Evolutionary conservation across 257 asterid genomes (phyloP).

Genomic region (Anisodus tanguticus): DNA sequence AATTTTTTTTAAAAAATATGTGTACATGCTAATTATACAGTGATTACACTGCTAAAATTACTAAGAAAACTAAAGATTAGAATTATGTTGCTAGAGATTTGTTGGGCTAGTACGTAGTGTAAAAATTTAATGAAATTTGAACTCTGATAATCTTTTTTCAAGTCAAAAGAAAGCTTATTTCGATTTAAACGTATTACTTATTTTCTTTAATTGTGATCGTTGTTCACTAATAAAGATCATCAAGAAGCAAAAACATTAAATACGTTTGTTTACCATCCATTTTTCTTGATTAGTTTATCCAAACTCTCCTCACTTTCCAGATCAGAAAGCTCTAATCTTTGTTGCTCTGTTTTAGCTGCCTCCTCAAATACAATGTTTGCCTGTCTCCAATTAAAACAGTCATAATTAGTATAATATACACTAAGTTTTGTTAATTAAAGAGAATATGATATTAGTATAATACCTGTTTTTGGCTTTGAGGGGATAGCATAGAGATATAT

Average conservation of each 20-base stretch:
- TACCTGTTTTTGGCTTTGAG: conserved; percentile 51
- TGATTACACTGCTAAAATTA: no score
- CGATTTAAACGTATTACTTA: no score
- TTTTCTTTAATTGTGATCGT: no score
- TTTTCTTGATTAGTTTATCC: conserved; percentile 55
- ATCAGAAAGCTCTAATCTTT: conserved; percentile 23
- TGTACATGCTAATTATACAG: no score
- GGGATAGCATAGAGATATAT: conserved; percentile 63
- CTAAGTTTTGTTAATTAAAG: neutral
- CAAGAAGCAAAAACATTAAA: neutral
- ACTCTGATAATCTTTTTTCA: no score
- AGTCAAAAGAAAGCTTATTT: no score
- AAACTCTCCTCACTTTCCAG: conserved; percentile 40
- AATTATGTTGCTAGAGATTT: no score
- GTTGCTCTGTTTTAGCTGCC: conserved; percentile 24
- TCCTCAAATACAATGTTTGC: conserved; percentile 40
- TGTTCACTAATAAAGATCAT: neutral
- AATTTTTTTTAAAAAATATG: no score
- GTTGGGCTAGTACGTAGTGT: no score
- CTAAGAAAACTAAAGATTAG: no score
- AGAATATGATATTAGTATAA: neutral
- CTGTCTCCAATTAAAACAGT: conserved; percentile 37
- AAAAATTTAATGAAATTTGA: neutral
- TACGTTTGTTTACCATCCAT: conserved; percentile 64
- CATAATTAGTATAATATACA: neutral